phyloP scores from a whole-genome alignment of 2,329 filamentous ascomycete species.

The Balansia obtecta region DNA sequence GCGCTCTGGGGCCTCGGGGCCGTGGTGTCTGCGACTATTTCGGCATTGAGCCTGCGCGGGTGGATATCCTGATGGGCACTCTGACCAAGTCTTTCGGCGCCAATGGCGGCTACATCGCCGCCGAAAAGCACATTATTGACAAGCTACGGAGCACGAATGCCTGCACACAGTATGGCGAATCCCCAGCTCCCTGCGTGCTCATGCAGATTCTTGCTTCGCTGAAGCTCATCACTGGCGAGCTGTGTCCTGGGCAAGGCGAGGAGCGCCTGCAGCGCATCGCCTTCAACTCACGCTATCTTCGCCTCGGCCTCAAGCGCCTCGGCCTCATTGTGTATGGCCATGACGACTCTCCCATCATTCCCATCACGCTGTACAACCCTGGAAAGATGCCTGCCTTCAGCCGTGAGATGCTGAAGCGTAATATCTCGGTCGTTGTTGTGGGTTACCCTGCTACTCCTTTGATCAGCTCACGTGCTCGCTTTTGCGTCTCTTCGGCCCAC shows the following conservation, averaged over 20 bases:
- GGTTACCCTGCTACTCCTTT: conserved; percentile 94
- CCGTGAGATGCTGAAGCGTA: conserved; percentile 95
- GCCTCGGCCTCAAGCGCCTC: conserved; percentile 88
- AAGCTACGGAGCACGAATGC: conserved; percentile 81
- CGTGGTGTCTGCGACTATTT: conserved; percentile 98
- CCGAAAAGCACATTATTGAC: conserved; percentile 81
- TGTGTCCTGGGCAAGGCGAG: conserved; percentile 82
- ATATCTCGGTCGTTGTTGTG: conserved; percentile 94
- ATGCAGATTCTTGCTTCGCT: conserved; percentile 83
- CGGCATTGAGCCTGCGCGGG: conserved; percentile 70
- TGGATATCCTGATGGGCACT: conserved; percentile 97
- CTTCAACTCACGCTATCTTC: conserved; percentile 98
- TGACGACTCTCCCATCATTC: conserved; percentile 95
- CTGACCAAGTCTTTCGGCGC: conserved; percentile 97
- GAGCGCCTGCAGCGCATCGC: conserved; percentile 91
- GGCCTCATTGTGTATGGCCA: conserved; percentile 96
- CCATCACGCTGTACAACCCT: conserved; percentile 90
- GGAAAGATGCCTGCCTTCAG: conserved; percentile 98
- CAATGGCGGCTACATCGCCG: conserved; percentile 91
- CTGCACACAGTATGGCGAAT: conserved; percentile 76
- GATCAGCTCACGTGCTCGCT: conserved; percentile 85
- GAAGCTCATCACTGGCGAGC: conserved; percentile 77
- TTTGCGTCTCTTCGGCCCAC: conserved; percentile 91
- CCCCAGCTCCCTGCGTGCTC: conserved; percentile 75
- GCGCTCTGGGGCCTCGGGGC: conserved; percentile 77